Percentiles rank a stretch among this genome's conserved stretches.
Evolutionary conservation across 257 asterid species (phyloP).

Genomic region (Rubia yunnanensis): DNA sequence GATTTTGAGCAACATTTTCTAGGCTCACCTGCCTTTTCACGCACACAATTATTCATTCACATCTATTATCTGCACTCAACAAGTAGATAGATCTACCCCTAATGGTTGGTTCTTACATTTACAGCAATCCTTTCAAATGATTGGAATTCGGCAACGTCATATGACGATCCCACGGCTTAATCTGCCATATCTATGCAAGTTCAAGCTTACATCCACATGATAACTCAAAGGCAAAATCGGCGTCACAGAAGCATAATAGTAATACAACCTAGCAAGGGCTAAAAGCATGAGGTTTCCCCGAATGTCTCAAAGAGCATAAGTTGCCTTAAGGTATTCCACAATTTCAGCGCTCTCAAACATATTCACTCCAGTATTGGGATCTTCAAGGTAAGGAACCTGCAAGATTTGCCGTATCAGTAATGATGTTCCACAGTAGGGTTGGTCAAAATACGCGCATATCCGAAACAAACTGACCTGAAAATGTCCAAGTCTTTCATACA

Average conservation of each 20-base stretch:
- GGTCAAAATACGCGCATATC: neutral
- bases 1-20: neutral
- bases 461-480: conserved; percentile 48
- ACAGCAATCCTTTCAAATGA: conserved; percentile 7
- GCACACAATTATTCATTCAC: neutral
- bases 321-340: conserved; percentile 65
- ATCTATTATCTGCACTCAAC: neutral
- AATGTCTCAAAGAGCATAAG: conserved; percentile 50
- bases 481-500: conserved; percentile 67
- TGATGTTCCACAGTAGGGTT: neutral
- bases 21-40: neutral
- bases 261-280: conserved; percentile 1
- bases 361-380: conserved; percentile 84
- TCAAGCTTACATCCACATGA: neutral
- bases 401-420: neutral
- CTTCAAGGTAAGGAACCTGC: conserved; percentile 91
- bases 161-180: neutral
- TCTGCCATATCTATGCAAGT: neutral
- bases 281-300: neutral
- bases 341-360: conserved; percentile 97
- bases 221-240: neutral
- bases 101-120: neutral
- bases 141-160: neutral
- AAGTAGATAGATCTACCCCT: neutral
- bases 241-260: conserved; percentile 3